Evolutionary conservation across 306 rosid genomes (phyloP), one percentile per base, ranked within the genome.

Genomic region (Mucuna pruriens): DNA sequence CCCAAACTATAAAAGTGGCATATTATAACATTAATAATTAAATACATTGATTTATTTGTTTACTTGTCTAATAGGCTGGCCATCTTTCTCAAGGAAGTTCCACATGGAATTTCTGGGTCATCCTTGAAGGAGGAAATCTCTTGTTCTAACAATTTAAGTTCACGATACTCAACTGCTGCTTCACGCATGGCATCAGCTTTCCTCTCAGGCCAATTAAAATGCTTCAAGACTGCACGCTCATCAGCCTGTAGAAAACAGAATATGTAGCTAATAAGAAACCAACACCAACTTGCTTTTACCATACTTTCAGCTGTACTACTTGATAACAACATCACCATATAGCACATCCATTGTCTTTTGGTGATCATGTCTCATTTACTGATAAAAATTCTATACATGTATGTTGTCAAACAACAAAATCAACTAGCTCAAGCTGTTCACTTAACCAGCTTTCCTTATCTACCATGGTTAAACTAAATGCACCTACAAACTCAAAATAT

Each of bases 111-210:
- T 42, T 75, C 57, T 23, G 84, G 84, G 73, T 94, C 97, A 86
- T 94, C 93, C 88, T 85, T 84, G 77, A 68, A 90, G 5, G 87
- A 86, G 29, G 91, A 86, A 74, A 94, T 88, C 76, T 94, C 97
- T 55, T 80, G 85, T 81, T 90, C 92, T 76, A 94, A 58, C 83
- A 80, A 73, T 78, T 90, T 91, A 26, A 94, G 88, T 12, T 84
- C 97, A 1, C 97, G 95, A 78, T 87, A 94, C 80, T 91, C 98
- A 33, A 94, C 84, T 40, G 95, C 97, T 19, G 98, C 97, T 83
- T 94, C 98, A 79, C 94, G 88, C 88, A 91, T 80, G 76, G 98
- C 90, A 84, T 91, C 98, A 0, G 98, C 98, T 89, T 91, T 94
- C 64, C 81, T 90, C 91, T 94, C 98, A 1, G 98, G 98, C 98